Base-by-base conservation (phyloP, 2,329 filamentous ascomycete genomes). In the Akanthomyces lecanii region DNA sequence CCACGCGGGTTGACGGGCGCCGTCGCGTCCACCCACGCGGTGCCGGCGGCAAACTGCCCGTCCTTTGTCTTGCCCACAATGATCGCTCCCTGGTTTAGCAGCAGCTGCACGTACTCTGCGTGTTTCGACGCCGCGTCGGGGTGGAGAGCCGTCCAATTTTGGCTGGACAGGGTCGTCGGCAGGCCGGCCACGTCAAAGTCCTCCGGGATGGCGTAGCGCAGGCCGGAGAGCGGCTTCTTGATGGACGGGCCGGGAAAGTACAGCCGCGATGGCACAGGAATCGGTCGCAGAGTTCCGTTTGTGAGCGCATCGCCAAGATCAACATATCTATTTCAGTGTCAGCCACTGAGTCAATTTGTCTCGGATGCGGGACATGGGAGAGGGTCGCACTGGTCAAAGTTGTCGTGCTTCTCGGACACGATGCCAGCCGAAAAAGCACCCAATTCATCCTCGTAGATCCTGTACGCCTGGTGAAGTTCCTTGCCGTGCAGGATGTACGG, bases 51-150 rank as follows among this genome's bases (percentile, higher is more conserved):
- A 56, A 85, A 78, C 65, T 82, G 80, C 1, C 78, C 75, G 2
- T 78, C 77, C 66, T 81, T 83, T 25, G 80, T 81, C 72, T 83
- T 85, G 3, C 82, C 82, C 0, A 85, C 73, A 12, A 85, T 69
- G 10, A 84, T 72, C 0, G 84, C 87, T 0, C 88, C 88, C 2
- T 83, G 79, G 60, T 86, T 80, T 4, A 89, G 77, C 0, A 91
- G 72, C 2, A 77, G 75, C 57, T 85, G 81, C 0, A 86, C 78
- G 1, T 81, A 76, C 0, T 79, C 69, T 0, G 82, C 81, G 1
- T 82, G 86, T 3, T 67, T 69, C 2, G 73, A 77, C 4, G 70
- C 70, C 0, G 77, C 74, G 3, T 77, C 69, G 1, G 77, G 74
- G 61, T 85, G 82, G 3, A 89, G 71, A 40, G 80, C 74, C 25